phyloP scores from a whole-genome alignment of 257 asterid genomes.

The Plantago ovata region DNA sequence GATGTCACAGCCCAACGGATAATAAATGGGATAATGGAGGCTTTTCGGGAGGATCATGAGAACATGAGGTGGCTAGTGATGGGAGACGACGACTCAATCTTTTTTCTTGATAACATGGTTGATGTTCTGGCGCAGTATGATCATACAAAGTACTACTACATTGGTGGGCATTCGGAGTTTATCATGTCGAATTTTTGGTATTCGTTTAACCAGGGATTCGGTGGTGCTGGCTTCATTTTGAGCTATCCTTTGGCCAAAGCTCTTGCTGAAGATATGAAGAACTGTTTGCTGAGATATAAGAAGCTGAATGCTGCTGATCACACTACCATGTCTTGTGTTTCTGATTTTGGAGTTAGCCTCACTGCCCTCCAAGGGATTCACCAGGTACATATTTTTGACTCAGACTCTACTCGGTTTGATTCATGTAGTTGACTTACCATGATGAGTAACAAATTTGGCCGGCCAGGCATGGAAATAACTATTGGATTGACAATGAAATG shows the following conservation, averaged over 20 bases:
- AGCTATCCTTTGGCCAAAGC: conserved; percentile 51
- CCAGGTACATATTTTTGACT: conserved; percentile 29
- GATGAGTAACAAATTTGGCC: too few species aligned
- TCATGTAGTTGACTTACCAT: too few species aligned
- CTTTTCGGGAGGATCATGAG: conserved; percentile 35
- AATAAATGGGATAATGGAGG: conserved; percentile 60
- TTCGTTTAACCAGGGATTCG: conserved; percentile 51
- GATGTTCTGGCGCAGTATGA: conserved; percentile 37
- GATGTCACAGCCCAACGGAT: conserved; percentile 29
- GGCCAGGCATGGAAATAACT: too few species aligned
- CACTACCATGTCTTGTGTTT: conserved; percentile 43
- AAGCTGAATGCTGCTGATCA: conserved; percentile 38
- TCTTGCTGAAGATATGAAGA: conserved; percentile 37
- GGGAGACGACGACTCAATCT: conserved; percentile 66
- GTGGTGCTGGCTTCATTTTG: conserved; percentile 56
- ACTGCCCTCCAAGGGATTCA: conserved; percentile 47
- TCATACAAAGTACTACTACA: conserved; percentile 43
- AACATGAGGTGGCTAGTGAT: conserved; percentile 50
- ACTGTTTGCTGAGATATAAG: conserved; percentile 39
- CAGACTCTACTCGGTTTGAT: background rate
- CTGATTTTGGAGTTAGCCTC: conserved; percentile 46
- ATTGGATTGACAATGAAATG: too few species aligned
- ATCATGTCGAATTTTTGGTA: conserved; percentile 42
- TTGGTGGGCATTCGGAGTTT: conserved; percentile 54
- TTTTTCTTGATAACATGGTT: conserved; percentile 40